phyloP scores from a whole-genome alignment of 495 filamentous ascomycete genomes.

The Elasticomyces elasticus region DNA sequence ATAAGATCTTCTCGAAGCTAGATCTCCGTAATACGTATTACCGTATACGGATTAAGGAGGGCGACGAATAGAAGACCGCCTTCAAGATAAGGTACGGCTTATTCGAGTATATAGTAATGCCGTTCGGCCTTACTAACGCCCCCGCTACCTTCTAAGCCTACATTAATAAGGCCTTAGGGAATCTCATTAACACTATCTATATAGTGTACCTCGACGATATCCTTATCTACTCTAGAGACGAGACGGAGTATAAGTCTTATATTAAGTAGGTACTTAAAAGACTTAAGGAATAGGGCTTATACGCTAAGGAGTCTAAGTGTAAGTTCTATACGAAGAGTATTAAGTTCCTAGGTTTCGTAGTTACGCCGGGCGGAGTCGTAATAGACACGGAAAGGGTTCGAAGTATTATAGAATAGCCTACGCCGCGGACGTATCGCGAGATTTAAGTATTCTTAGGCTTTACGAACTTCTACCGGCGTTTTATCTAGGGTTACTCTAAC shows the following conservation, averaged over 20 bases:
- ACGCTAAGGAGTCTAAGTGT: constrained; percentile 14
- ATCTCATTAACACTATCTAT: constrained; percentile 6
- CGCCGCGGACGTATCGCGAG: constrained; percentile 12
- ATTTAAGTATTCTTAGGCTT: constrained; percentile 24
- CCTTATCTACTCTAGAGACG: background rate
- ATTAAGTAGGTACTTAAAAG: constrained; percentile 3
- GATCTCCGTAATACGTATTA: constrained; percentile 19
- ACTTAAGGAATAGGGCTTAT: constrained; percentile 1
- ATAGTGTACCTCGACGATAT: constrained; percentile 19
- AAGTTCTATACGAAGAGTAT: constrained; percentile 2
- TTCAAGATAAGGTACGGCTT: constrained; percentile 20
- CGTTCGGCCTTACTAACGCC: constrained; percentile 22
- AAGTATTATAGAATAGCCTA: constrained; percentile 18
- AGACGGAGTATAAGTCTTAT: constrained; percentile 7
- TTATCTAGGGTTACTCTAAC: constrained; percentile 17
- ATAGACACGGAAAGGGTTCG: constrained; percentile 18
- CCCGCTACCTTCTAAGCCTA: constrained; percentile 19
- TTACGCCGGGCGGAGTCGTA: constrained; percentile 9
- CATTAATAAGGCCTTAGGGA: constrained; percentile 17
- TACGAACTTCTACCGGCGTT: constrained; percentile 24
- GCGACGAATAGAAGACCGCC: constrained; percentile 25
- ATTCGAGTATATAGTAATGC: constrained; percentile 23
- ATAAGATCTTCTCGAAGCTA: background rate
- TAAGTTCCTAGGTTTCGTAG: constrained; percentile 19
- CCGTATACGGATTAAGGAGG: constrained; percentile 12